Evolutionary conservation across 2,329 filamentous ascomycete species (phyloP).

Genomic region (Curvularia sp.): DNA sequence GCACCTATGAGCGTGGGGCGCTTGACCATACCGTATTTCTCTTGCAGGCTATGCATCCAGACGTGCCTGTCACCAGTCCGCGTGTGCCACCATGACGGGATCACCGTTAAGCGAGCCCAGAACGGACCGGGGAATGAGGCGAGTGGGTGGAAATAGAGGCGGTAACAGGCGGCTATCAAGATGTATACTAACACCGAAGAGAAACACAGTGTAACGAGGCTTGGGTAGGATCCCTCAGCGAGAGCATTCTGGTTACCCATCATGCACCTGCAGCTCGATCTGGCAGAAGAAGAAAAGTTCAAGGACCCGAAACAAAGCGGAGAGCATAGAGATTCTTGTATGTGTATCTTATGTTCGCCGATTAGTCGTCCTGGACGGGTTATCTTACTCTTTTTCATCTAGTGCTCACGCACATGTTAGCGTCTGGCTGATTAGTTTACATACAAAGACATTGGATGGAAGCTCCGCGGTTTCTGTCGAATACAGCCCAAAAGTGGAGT

Average conservation of each 20-base stretch:
- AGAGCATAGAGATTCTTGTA: constrained; percentile 11
- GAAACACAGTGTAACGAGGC: constrained; percentile 8
- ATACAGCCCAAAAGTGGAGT: constrained; percentile 8
- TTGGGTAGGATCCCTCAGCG: constrained; percentile 8
- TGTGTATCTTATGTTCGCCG: constrained; percentile 13
- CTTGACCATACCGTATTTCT: constrained; percentile 65
- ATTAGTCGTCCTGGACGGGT: not conserved
- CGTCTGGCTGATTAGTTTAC: constrained; percentile 8
- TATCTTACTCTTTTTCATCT: constrained; percentile 2
- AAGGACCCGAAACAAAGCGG: constrained; percentile 2
- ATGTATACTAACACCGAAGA: constrained; percentile 17
- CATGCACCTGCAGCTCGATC: constrained; percentile 9
- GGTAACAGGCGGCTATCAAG: constrained; percentile 23
- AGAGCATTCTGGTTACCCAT: constrained; percentile 8
- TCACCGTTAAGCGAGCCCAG: constrained; percentile 29
- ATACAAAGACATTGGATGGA: not conserved
- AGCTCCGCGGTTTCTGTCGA: constrained; percentile 1
- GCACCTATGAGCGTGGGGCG: not conserved
- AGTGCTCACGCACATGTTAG: not conserved
- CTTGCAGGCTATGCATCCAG: constrained; percentile 73
- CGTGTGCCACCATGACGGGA: constrained; percentile 64
- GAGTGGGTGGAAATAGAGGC: constrained; percentile 32
- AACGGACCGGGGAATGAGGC: constrained; percentile 34
- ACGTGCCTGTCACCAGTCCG: constrained; percentile 75
- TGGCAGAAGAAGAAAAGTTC: constrained; percentile 9